Conservation (phyloP, 306 rosid genomes). For the Phaseolus lunatus region DNA sequence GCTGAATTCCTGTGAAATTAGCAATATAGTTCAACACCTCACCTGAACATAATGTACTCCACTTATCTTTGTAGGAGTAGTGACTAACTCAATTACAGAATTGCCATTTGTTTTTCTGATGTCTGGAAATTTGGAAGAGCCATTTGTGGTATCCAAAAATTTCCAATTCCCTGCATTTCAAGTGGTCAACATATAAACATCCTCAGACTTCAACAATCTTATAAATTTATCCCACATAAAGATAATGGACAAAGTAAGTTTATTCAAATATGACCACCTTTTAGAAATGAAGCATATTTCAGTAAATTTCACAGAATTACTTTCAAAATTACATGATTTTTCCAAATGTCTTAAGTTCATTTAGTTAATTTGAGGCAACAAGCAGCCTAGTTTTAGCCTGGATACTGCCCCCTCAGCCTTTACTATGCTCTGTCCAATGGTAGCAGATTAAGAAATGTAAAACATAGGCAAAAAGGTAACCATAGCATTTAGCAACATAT, state of each 20-base stretch:
- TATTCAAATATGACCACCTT: conserved; percentile 1
- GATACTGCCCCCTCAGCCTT: conserved; percentile 13
- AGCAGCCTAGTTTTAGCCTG: conserved; percentile 1
- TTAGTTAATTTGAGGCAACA: conserved; percentile 27
- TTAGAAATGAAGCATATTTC: conserved; percentile 28
- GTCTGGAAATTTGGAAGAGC: conserved; percentile 83
- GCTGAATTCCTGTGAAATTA: conserved; percentile 35
- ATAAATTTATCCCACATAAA: conserved; percentile 35
- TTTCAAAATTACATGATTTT: conserved; percentile 32
- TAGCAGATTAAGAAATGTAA: conserved; percentile 22
- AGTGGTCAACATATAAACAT: conserved; percentile 39
- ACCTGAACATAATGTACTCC: conserved; percentile 98
- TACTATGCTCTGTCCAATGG: conserved; percentile 9
- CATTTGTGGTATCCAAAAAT: conserved; percentile 70
- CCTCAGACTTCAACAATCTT: conserved; percentile 23
- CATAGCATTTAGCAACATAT: not conserved
- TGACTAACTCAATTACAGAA: conserved; percentile 82
- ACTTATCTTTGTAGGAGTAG: conserved; percentile 87
- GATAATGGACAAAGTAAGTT: conserved; percentile 5
- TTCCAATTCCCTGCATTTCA: conserved; percentile 82
- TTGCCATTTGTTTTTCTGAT: conserved; percentile 77
- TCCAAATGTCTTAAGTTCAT: conserved; percentile 31
- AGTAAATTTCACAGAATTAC: conserved; percentile 24
- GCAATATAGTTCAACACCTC: conserved; percentile 42
- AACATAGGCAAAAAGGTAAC: conserved; percentile 25